Conservation (phyloP, 1,139 yeast species). For the Blastobotrys illinoisensis region DNA sequence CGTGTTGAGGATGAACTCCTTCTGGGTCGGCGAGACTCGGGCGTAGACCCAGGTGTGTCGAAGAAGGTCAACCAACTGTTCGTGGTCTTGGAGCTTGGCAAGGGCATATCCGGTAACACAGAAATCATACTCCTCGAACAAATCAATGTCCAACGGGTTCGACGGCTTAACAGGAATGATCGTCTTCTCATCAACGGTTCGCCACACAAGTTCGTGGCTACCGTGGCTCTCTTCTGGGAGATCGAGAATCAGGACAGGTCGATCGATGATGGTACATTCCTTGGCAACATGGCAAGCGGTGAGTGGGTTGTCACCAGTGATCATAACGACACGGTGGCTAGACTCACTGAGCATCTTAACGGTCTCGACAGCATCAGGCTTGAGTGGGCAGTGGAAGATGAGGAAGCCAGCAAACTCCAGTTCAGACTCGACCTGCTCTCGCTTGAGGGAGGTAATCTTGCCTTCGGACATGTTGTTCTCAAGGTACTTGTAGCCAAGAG, state of each 20-base stretch:
- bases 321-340: constrained; percentile 89
- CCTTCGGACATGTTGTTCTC: constrained; percentile 47
- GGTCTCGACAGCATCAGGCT: constrained; percentile 85
- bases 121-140: constrained; percentile 69
- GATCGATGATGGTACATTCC: constrained; percentile 81
- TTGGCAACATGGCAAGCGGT: constrained; percentile 98
- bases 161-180: constrained; percentile 62
- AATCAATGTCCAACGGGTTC: constrained; percentile 50
- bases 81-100: constrained; percentile 46
- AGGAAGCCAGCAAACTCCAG: constrained; percentile 86
- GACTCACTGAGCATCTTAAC: constrained; percentile 91
- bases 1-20: constrained; percentile 80
- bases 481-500: constrained; percentile 78
- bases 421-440: constrained; percentile 71
- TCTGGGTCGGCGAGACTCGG: constrained; percentile 94
- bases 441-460: constrained; percentile 51
- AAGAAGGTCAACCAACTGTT: constrained; percentile 64
- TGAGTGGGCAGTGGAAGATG: constrained; percentile 96
- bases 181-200: constrained; percentile 72
- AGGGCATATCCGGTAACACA: constrained; percentile 95
- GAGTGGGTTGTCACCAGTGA: constrained; percentile 97
- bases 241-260: constrained; percentile 81
- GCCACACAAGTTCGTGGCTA: constrained; percentile 69
- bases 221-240: constrained; percentile 58
- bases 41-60: constrained; percentile 96